Conservation (phyloP, 1,284 basidiomycete genomes). For the Microbotryum lychnidis-dioicae region DNA sequence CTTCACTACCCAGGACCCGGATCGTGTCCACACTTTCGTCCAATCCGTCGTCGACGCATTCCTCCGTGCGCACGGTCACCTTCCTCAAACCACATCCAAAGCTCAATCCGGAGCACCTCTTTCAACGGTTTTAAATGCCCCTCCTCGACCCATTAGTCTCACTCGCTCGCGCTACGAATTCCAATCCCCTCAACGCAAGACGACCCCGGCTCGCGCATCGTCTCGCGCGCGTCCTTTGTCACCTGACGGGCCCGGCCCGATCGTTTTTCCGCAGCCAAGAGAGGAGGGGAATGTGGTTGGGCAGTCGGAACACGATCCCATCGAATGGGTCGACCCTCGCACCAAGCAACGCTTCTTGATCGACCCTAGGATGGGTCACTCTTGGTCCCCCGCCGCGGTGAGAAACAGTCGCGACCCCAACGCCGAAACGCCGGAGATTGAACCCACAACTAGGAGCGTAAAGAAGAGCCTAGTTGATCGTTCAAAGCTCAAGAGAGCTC, state of each 20-base stretch:
- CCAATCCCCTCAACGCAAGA: too few species aligned
- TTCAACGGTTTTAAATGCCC: neutral
- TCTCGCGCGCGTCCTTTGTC: too few species aligned
- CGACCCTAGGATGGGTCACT: constrained; percentile 35
- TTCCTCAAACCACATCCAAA: constrained; percentile 16
- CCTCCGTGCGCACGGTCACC: constrained; percentile 52
- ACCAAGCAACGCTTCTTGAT: constrained; percentile 45
- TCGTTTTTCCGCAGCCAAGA: neutral
- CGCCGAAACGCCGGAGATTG: neutral
- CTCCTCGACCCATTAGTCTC: neutral
- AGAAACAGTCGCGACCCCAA: neutral
- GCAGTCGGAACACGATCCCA: neutral
- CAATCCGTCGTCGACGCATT: constrained; percentile 56
- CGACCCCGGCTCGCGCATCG: too few species aligned
- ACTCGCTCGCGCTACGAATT: too few species aligned
- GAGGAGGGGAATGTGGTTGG: neutral
- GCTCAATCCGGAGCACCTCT: neutral
- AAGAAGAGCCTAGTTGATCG: constrained; percentile 6
- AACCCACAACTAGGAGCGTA: neutral
- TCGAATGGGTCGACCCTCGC: constrained; percentile 55
- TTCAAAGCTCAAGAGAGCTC: neutral
- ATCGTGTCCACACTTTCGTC: constrained; percentile 51
- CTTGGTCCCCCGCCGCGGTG: constrained; percentile 11
- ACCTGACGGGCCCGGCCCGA: too few species aligned
- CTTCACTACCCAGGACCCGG: constrained; percentile 47